Evolutionary conservation across 768 basidiomycete genomes (phyloP), one percentile per base, ranked within the genome.

Genomic region (Tephrocybe sp.): DNA sequence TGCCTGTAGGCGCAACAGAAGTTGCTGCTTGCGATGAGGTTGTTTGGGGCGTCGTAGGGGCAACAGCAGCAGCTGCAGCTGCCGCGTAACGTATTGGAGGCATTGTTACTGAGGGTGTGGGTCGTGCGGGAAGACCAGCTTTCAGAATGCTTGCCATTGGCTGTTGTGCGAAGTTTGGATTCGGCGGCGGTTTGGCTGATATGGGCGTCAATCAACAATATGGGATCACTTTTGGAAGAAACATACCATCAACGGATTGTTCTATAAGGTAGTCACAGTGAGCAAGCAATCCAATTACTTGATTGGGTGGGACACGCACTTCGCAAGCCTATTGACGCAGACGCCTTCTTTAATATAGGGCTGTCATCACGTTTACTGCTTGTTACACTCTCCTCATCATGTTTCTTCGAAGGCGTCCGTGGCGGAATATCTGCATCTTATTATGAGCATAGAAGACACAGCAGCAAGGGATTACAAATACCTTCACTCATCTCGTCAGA

Each of bases 21-120:
- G 89, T 58, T 19, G 65, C 47, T 19, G 72, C 67, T 52, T 73
- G 62, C 2, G 77, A 76, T 18, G 54, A 57, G 34, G 53, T 66
- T 19, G 62, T 56, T 44, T 68, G 58, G 35, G 61, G 44, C 24
- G 65, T 25, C 25, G 67, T 56, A 44, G 73, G 64, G 11, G 70
- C 63, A 47, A 77, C 71, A 49, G 78, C 71, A 2, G 77, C 77
- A 12, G 92, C 94, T 2, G 93, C 95, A 0, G 92, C 93, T n/a
- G 92, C 83, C 26, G 96, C 87, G 64, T 97, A 97, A 42, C 89
- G 79, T 62, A 95, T 89, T 11, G 92, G 88, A 36, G 92, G 88
- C 49, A 91, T 66, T 18, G 77, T 65, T 26, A 75, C 75, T 56
- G 79, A 80, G 57, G 77, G 78, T 46, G 76, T 80, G 51, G 75